Base-by-base conservation (phyloP, 116 monocot genomes). In the Zostera marina region DNA sequence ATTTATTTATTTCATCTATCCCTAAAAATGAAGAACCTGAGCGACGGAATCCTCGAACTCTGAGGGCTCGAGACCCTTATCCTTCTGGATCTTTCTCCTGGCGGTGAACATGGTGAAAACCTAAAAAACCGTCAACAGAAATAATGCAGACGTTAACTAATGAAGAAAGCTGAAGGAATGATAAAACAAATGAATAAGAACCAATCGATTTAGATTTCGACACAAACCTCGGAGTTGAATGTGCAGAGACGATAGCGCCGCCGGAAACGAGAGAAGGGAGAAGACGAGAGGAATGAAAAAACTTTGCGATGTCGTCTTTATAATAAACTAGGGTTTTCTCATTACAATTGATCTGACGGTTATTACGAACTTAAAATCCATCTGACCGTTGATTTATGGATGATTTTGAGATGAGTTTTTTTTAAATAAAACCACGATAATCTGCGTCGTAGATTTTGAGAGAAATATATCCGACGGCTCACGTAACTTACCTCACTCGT, bases 41-140 rank as follows among this genome's bases (percentile, higher is more conserved):
- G 93, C 93, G 58, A 94, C 93, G 26, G 69, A 60, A 1, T 76
- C 73, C 76, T 90, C 90, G 64, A 90, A 84, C 52, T 84, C 90
- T 26, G 78, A 42, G 3, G 84, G 89, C 56, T 90, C 89, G 3
- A 67, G 23, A 22, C 59, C 84, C 78, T 90, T 83, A 8, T 90
- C 84, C 67, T 90, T 90, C 46, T 81, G 84, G 67, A 90, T 90
- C 62, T 90, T 90, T 70, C 70, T 90, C 54, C 81, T 79, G 2
- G 90, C 81, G 1, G 90, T 84, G 55, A 63, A 90, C 90, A 90
- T 90, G 32, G 32, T 32, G 32, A n/a, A n/a, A n/a, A 32, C 32
- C 32, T 32, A 32, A 32, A 32, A 32, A 32, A 32, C 32, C 5
- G 32, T 3, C 32, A 3, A 32, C 32, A 1, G 32, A 32, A 32